phyloP scores from a whole-genome alignment of 345 rosid species.

The Citrus unshiu region DNA sequence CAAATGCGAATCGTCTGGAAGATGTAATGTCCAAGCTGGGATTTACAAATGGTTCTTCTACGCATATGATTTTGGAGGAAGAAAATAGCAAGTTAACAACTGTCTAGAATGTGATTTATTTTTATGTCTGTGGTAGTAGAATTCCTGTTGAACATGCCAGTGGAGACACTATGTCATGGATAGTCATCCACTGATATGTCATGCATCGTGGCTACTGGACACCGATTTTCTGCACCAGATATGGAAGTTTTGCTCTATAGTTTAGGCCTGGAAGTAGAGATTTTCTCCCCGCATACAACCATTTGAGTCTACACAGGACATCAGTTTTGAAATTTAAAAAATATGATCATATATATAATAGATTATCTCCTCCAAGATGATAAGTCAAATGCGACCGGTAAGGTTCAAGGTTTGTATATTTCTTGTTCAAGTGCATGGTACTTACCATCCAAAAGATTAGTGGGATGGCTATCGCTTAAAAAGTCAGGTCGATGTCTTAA shows the following conservation, averaged over 20 bases:
- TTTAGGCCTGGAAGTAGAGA: neutral
- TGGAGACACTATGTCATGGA: too few species aligned
- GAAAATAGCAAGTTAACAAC: constrained; percentile 29
- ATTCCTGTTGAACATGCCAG: too few species aligned
- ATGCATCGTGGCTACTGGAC: neutral
- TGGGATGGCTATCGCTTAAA: too few species aligned
- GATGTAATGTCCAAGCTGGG: constrained; percentile 82
- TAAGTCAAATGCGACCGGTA: neutral
- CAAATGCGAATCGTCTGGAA: constrained; percentile 65
- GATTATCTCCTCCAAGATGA: neutral
- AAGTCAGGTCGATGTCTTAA: too few species aligned
- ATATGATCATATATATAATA: neutral
- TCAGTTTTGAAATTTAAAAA: neutral
- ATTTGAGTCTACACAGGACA: neutral
- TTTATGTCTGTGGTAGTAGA: too few species aligned
- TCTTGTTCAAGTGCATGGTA: neutral
- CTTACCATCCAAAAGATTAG: neutral
- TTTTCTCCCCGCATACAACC: neutral
- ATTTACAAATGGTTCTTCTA: constrained; percentile 59
- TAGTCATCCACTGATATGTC: neutral
- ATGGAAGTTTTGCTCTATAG: neutral
- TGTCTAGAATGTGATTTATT: neutral
- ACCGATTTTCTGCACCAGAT: neutral
- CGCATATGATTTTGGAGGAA: constrained; percentile 40
- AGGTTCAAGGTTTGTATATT: neutral